These are phyloP conservation scores for Chrysoporthe deuterocubensis DNA, from an alignment of 2,329 filamentous ascomycete species.

Conservation along the genomic window DNA sequence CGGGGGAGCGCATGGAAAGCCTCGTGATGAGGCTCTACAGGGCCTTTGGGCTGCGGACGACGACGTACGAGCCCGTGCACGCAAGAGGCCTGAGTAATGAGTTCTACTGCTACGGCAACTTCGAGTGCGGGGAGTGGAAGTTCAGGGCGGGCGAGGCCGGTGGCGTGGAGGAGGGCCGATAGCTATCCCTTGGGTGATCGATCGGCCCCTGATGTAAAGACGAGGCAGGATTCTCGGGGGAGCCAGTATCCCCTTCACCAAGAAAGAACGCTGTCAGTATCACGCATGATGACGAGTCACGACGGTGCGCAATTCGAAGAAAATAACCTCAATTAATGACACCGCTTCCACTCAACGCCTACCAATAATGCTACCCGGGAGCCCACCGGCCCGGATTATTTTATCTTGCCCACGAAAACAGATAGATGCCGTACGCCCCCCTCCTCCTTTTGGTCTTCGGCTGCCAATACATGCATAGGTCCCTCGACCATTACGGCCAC, in stretches of 20 bases:
- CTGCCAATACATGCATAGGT: neutral
- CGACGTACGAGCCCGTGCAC: slow-evolving; percentile 71
- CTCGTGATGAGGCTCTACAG: slow-evolving; percentile 71
- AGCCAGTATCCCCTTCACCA: neutral
- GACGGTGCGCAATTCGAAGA: neutral
- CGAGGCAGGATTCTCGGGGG: neutral
- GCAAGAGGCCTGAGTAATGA: slow-evolving; percentile 78
- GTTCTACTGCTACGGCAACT: slow-evolving; percentile 81
- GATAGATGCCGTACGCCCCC: neutral
- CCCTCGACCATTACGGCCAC: neutral
- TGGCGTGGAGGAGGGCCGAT: slow-evolving; percentile 11
- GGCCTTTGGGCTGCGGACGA: slow-evolving; percentile 64
- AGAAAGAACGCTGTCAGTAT: neutral
- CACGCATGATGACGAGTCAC: neutral
- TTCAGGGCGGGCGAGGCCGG: slow-evolving; percentile 41
- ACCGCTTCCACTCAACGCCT: slow-evolving; percentile 1
- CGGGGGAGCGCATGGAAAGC: slow-evolving; percentile 74
- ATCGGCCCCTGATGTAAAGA: neutral
- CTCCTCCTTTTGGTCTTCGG: neutral
- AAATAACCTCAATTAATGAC: slow-evolving; percentile 1
- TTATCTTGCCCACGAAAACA: slow-evolving; percentile 11
- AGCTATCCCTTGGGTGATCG: neutral
- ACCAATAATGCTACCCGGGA: slow-evolving; percentile 15
- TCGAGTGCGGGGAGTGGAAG: slow-evolving; percentile 63
- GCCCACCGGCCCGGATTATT: neutral